Evolutionary conservation across 2,329 filamentous ascomycete genomes (phyloP), one percentile per base, ranked within the genome.

Genomic region (Moelleriella libera): DNA sequence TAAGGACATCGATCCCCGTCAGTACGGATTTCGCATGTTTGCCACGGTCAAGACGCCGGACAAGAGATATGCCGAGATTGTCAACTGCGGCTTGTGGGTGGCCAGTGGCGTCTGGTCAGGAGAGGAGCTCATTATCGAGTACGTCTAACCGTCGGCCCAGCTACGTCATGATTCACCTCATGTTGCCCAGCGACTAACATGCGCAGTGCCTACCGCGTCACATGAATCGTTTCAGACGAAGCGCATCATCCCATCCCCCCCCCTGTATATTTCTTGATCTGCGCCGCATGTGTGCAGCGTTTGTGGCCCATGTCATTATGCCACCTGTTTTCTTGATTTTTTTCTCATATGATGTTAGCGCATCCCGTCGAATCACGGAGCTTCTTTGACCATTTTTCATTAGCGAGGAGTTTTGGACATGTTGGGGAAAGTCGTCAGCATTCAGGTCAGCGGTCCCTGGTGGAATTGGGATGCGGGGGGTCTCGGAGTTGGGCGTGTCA

Each of bases 71-170:
- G 63, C 63, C 44, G 68, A 71, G 47, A 66, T 66, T 48, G 63
- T 74, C 29, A 74, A 74, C 55, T 71, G 67, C 55, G 70, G 68
- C 5, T 60, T 73, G 46, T 73, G 70, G 70, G 63, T 73, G 44
- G 70, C 69, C 6, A 71, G 68, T 55, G 70, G 69, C 45, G 68
- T 70, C 55, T 69, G 68, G 60, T 67, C 63, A 47, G 65, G 60
- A 47, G 61, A 67, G 28, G 67, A 71, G 54, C 59, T 72, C 48
- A 63, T 72, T 43, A 69, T 70, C 47, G 69, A 72, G 68, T 71
- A 56, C 58, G 65, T 60, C 30, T 5, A 41, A 4, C 11, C 5
- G 42, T 11, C 30, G 21, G 21, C 21, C n/a, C 34, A 39, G 9
- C 9, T 9, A 39, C n/a, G 34, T n/a, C 9, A n/a, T 39, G 21